These are phyloP conservation scores for Cercospora zeina DNA, from an alignment of 2,329 filamentous ascomycete genomes.

Conservation along the genomic window DNA sequence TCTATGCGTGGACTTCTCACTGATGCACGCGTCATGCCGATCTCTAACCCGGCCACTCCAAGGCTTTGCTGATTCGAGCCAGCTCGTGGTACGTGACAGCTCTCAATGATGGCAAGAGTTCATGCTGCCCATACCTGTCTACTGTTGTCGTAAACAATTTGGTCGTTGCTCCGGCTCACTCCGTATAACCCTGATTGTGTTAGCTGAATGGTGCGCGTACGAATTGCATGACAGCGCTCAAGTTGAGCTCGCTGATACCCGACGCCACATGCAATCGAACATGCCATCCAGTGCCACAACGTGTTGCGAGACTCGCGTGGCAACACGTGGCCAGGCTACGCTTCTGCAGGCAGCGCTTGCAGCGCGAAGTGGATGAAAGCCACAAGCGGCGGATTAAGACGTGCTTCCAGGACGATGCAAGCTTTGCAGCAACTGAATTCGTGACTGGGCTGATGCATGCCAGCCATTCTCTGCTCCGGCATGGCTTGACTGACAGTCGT, in stretches of 20 bases:
- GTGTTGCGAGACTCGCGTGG: not conserved
- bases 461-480: not conserved
- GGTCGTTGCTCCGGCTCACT: too few species aligned
- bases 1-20: not conserved
- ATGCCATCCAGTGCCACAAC: not conserved
- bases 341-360: not conserved
- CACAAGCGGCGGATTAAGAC: not conserved
- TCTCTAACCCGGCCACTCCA: too few species aligned
- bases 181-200: too few species aligned
- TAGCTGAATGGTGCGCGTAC: too few species aligned
- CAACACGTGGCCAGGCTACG: not conserved
- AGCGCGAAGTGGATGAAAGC: not conserved
- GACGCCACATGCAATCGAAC: not conserved
- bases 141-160: too few species aligned
- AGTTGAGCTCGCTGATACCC: not conserved
- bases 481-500: not conserved
- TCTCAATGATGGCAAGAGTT: too few species aligned
- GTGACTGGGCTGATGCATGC: not conserved
- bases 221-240: not conserved
- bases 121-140: too few species aligned
- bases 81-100: too few species aligned
- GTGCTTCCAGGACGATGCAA: not conserved
- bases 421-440: not conserved
- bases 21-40: not conserved
- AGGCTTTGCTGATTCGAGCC: too few species aligned